Evolutionary conservation across 2,329 filamentous ascomycete genomes (phyloP).

Genomic region (Orbilia oligospora): DNA sequence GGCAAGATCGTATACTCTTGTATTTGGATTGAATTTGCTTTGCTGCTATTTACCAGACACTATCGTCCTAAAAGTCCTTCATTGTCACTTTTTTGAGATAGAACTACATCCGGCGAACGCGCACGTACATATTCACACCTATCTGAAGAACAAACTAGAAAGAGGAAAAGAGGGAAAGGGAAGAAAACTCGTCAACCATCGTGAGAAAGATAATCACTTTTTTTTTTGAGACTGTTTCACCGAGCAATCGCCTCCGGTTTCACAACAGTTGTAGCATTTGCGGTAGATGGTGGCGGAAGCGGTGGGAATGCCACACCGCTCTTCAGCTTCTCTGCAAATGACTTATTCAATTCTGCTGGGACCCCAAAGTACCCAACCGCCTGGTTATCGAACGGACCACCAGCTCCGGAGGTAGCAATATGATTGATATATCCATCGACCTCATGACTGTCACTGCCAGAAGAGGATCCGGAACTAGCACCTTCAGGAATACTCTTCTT

Average conservation of each 20-base stretch:
- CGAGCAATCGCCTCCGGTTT: constrained; percentile 51
- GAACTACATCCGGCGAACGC: constrained; percentile 17
- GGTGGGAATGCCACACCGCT: constrained; percentile 54
- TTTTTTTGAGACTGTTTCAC: constrained; percentile 13
- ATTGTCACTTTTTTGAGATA: constrained; percentile 24
- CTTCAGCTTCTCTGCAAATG: constrained; percentile 52
- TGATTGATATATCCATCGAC: constrained; percentile 48
- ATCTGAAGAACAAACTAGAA: constrained; percentile 19
- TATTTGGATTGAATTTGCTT: constrained; percentile 11
- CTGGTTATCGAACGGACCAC: constrained; percentile 38
- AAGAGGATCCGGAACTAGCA: constrained; percentile 50
- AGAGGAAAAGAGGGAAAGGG: constrained; percentile 13
- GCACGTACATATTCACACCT: constrained; percentile 23
- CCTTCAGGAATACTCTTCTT: constrained; percentile 58
- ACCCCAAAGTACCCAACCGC: constrained; percentile 40
- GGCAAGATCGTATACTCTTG: constrained; percentile 33
- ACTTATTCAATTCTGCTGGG: constrained; percentile 36
- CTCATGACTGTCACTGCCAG: constrained; percentile 57
- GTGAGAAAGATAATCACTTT: constrained; percentile 32
- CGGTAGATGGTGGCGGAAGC: constrained; percentile 48
- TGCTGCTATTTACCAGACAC: constrained; percentile 43
- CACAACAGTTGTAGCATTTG: constrained; percentile 18
- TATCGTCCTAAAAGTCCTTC: neutral
- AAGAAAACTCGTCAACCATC: constrained; percentile 44
- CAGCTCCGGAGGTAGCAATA: constrained; percentile 32